Conservation (phyloP, 495 filamentous ascomycete species). For the Talaromyces trachyspermus region DNA sequence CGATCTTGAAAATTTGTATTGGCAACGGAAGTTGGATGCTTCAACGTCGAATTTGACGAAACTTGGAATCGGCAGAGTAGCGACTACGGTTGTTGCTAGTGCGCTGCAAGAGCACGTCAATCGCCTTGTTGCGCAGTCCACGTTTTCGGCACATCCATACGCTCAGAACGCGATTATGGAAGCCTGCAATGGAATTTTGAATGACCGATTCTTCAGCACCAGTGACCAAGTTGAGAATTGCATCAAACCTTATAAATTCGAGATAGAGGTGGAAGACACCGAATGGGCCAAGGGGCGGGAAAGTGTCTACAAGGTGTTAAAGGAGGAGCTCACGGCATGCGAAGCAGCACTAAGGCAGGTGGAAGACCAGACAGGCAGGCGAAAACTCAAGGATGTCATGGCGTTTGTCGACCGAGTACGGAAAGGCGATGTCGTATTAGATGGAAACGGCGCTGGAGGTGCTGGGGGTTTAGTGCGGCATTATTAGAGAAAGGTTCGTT, state of each 20-base stretch:
- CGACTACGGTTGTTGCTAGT: slow-evolving; percentile 81
- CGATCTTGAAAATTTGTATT: slow-evolving; percentile 75
- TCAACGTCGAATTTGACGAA: slow-evolving; percentile 86
- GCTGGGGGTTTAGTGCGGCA: slow-evolving; percentile 83
- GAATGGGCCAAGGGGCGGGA: slow-evolving; percentile 84
- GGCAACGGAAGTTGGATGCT: slow-evolving; percentile 91
- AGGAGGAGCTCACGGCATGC: slow-evolving; percentile 75
- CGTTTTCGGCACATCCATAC: slow-evolving; percentile 84
- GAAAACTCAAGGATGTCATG: slow-evolving; percentile 85
- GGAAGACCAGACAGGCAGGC: slow-evolving; percentile 65
- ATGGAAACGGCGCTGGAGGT: slow-evolving; percentile 73
- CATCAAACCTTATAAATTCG: slow-evolving; percentile 97
- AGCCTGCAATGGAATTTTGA: slow-evolving; percentile 78
- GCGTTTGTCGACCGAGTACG: slow-evolving; percentile 81
- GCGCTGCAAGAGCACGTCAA: slow-evolving; percentile 84
- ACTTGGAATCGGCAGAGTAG: slow-evolving; percentile 84
- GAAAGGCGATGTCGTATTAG: slow-evolving; percentile 74
- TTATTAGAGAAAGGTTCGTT: slow-evolving; percentile 68
- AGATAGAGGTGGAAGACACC: slow-evolving; percentile 84
- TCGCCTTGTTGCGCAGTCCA: slow-evolving; percentile 63
- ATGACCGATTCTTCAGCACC: slow-evolving; percentile 91
- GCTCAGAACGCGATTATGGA: slow-evolving; percentile 86
- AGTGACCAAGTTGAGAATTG: slow-evolving; percentile 99
- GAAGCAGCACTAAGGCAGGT: slow-evolving; percentile 69
- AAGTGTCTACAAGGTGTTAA: slow-evolving; percentile 67